Percentiles rank a stretch among this genome's conserved stretches.
Evolutionary conservation across 805 yeast species (phyloP).

Genomic region (Wickerhamiella qilinensis): DNA sequence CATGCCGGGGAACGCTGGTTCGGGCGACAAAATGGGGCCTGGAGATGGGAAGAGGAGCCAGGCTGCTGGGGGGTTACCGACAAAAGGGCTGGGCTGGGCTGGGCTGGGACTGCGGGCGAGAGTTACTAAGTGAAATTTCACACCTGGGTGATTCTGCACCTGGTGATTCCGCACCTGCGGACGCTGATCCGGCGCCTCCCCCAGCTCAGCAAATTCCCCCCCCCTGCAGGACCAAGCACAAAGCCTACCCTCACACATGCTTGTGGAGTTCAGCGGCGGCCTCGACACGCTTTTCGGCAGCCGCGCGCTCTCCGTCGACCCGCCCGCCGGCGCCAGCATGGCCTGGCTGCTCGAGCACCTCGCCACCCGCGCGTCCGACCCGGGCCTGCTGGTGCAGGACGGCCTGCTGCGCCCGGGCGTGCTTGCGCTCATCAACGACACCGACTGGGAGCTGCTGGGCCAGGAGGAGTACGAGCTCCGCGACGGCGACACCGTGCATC

Average conservation of each 20-base stretch:
- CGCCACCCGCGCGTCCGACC: constrained; percentile 35
- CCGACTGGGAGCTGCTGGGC: constrained; percentile 94
- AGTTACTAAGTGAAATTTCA: too few relatives aligned
- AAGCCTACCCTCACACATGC: constrained; percentile 10
- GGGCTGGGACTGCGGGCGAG: too few relatives aligned
- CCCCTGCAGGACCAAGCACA: too few relatives aligned
- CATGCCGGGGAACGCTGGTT: too few relatives aligned
- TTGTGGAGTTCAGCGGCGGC: constrained; percentile 44
- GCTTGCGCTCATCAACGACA: constrained; percentile 75
- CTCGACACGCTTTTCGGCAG: constrained; percentile 61
- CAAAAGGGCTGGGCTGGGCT: too few relatives aligned
- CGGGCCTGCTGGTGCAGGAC: constrained; percentile 66
- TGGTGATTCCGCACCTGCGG: too few relatives aligned
- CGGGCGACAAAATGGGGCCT: too few relatives aligned
- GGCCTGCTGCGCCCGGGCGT: constrained; percentile 83
- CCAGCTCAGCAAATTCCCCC: too few relatives aligned
- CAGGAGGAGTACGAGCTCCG: constrained; percentile 68
- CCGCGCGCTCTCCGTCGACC: constrained; percentile 34
- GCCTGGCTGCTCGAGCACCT: constrained; percentile 43
- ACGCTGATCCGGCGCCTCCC: too few relatives aligned
- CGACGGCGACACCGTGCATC: constrained; percentile 61
- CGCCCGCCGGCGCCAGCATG: constrained; percentile 26
- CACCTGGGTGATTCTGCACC: too few relatives aligned
- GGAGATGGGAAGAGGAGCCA: too few relatives aligned
- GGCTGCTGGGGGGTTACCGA: too few relatives aligned